These are phyloP conservation scores for Gossypium lobatum DNA, from an alignment of 441 rosid genomes.

Conservation along the genomic window DNA sequence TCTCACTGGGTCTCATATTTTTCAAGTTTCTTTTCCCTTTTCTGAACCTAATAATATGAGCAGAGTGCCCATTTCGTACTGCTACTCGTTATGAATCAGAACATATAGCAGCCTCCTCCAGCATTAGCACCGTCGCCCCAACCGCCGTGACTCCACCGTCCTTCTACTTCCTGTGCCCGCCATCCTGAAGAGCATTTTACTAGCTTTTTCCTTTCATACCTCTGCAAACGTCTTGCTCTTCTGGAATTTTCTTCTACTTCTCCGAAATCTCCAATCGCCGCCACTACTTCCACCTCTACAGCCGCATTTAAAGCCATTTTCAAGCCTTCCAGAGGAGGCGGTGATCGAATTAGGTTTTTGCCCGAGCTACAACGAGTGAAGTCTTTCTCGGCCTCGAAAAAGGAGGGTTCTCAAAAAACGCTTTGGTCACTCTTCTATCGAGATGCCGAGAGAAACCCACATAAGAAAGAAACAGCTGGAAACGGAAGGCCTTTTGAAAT, in stretches of 20 bases:
- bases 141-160: constrained; percentile 81
- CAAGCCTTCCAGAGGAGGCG: constrained; percentile 35
- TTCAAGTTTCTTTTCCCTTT: neutral
- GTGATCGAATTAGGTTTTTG: constrained; percentile 43
- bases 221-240: constrained; percentile 91
- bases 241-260: constrained; percentile 55
- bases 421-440: constrained; percentile 70
- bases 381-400: constrained; percentile 91
- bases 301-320: constrained; percentile 68
- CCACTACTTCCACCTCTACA: constrained; percentile 40
- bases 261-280: constrained; percentile 52
- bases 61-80: constrained; percentile 30
- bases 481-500: constrained; percentile 21
- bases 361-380: constrained; percentile 95
- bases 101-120: constrained; percentile 48
- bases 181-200: constrained; percentile 85
- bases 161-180: constrained; percentile 80
- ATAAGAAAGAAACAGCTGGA: constrained; percentile 18
- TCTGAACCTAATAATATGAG: constrained; percentile 40
- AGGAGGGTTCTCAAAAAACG: constrained; percentile 72
- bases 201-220: constrained; percentile 92
- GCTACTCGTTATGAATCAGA: constrained; percentile 75
- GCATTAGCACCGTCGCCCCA: constrained; percentile 56
- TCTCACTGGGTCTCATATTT: constrained; percentile 11
- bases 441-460: neutral